Percentiles rank a stretch among this genome's conserved stretches.
phyloP scores from a whole-genome alignment of 169 alveolate species.

The Blepharisma undulans region DNA sequence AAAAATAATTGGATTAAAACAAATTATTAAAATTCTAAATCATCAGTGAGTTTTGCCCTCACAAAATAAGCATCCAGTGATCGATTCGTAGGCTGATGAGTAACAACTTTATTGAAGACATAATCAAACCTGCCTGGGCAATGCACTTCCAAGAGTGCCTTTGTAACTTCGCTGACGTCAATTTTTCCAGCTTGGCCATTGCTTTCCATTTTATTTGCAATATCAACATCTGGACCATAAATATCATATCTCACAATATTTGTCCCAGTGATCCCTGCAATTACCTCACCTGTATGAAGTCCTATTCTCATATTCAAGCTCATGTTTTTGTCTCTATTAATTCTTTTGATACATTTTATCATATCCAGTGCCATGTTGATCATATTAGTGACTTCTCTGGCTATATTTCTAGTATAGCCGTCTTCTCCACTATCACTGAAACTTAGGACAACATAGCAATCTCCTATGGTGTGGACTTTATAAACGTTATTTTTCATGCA shows the following conservation, averaged over 20 bases:
- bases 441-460: constrained; percentile 98
- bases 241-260: constrained; percentile 90
- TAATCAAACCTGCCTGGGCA: constrained; percentile 82
- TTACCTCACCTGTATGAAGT: constrained; percentile 94
- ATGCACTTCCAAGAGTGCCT: constrained; percentile 43
- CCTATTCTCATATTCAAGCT: constrained; percentile 92
- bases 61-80: neutral
- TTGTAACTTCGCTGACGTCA: constrained; percentile 85
- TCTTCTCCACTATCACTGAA: constrained; percentile 84
- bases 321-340: neutral
- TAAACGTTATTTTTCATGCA: constrained; percentile 93
- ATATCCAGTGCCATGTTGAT: constrained; percentile 31
- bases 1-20: no score
- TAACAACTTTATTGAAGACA: constrained; percentile 5
- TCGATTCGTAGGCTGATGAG: constrained; percentile 20
- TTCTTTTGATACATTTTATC: constrained; percentile 17
- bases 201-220: constrained; percentile 94
- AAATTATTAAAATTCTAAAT: constrained; percentile 25
- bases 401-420: neutral
- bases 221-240: constrained; percentile 69
- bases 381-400: constrained; percentile 18
- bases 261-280: constrained; percentile 96
- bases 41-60: neutral
- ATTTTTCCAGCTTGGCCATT: constrained; percentile 71
- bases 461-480: constrained; percentile 99